Evolutionary conservation across 2,329 filamentous ascomycete species (phyloP), one percentile per base, ranked within the genome.

Genomic region (Colletotrichum eremochloae): DNA sequence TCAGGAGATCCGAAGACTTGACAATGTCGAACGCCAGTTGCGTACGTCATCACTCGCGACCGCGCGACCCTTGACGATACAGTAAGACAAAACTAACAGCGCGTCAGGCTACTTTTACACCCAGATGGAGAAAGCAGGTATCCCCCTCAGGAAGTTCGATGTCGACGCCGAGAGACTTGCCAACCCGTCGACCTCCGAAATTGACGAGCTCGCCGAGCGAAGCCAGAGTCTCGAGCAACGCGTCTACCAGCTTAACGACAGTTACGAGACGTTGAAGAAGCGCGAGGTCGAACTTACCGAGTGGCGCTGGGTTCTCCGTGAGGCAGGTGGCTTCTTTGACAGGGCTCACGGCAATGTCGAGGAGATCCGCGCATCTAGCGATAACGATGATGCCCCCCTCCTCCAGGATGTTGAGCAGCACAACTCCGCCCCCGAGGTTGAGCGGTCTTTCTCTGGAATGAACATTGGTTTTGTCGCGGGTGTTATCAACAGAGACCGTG

Each of bases 381-480:
- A 95, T 76, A 92, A 96, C 72, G 95, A 97, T 80, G 95, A 98
- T 83, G 96, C 96, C 73, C 96, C 97, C 53, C 89, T 99, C 57
- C 91, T 99, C 68, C 93, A 93, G 76, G 96, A 99, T 80, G 90
- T 98, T 64, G 96, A 99, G 82, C 94, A 97, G 80, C 91, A 95
- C 80, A 87, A 86, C 73, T 82, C 86, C 67, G 88, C 88, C 66
- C 85, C 90, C 63, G 93, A 94, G 72, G 92, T 87, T 48, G 94
- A 96, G 79, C 91, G 93, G 75, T 96, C 94, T 53, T 98, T 99
- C 83, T 96, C 94, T 7, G 94, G 95, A 74, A 97, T 98, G 94
- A 98, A 98, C 84, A 99, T 99, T 80, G 96, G 96, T 12, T 99
- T 99, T 79, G 96, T 99, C 65, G 94, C 96, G 67, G 96, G 96